Base-by-base conservation (phyloP, 257 asterid species). In the Solanum chmielewskii region DNA sequence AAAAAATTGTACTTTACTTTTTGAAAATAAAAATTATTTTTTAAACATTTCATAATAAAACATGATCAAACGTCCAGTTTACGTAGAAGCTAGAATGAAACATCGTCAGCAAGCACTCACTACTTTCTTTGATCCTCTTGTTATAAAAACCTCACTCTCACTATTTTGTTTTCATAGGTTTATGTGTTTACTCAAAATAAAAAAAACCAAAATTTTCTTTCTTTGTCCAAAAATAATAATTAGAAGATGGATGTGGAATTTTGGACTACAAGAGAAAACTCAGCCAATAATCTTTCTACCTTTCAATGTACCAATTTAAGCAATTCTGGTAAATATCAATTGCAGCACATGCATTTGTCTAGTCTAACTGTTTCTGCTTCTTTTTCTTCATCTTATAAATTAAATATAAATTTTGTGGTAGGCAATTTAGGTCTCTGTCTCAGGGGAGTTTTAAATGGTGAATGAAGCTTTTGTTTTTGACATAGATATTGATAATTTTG, bases 181-280 rank as follows among this genome's bases (percentile, higher is more conserved):
- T 86, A 9, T 35, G 37, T 44, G 44, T 49, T 64, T 64, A 64
- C 16, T 64, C 49, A 29, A 44, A 66, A 56, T 18, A 56, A 56
- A 56, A 56, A 20, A 44, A 9, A 1, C 5, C 74, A 47, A 29
- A 20, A 39, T n/a, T 25, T 25, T 29, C 12, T 25, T 35, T 41
- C 49, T 13, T 45, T 87, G 49, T 89, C 15, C 41, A 84, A 74
- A 78, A 45, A 52, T 35, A 89, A 87, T 84, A 71, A 80, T 4
- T 15, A 44, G 44, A 80, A 49, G 62, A 93, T 95, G 94, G 97
- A 93, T 92, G 81, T 87, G 83, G 96, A 91, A 83, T 94, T 93
- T 93, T 95, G 97, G 98, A 94, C 93, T 88, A 90, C 94, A 45
- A 92, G 96, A 88, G 93, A 90, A 93, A 93, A 93, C 60, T 90